Conservation (phyloP, 305 asterid genomes). For the Rubia occidens region DNA sequence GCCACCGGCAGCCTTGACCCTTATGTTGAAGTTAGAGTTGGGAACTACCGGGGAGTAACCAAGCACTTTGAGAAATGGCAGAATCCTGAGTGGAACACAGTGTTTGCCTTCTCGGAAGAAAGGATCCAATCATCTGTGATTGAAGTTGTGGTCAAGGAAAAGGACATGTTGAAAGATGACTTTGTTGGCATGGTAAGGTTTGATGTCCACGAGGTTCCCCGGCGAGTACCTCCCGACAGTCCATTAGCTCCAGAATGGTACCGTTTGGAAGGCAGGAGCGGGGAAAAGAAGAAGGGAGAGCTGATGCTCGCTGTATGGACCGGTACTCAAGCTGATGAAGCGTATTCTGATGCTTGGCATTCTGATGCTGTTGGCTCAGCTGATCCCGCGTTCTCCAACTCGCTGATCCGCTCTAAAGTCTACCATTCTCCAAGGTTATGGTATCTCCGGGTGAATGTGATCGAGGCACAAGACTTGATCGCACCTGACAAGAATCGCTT, state of each 20-base stretch:
- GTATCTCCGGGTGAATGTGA: conserved; percentile 77
- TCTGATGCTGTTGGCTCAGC: conserved; percentile 49
- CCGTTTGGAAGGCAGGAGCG: conserved; percentile 56
- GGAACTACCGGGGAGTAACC: conserved; percentile 84
- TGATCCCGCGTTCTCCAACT: conserved; percentile 37
- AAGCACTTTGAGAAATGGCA: conserved; percentile 61
- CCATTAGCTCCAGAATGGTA: conserved; percentile 98
- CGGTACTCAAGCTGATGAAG: conserved; percentile 98
- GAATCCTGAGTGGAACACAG: conserved; percentile 79
- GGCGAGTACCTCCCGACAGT: conserved; percentile 86
- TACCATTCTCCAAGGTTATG: conserved; percentile 82
- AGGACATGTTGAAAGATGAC: conserved; percentile 68
- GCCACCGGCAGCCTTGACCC: conserved; percentile 77
- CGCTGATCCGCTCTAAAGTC: conserved; percentile 70
- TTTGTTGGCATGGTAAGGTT: conserved; percentile 55
- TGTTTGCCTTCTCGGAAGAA: conserved; percentile 69
- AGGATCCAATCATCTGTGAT: conserved; percentile 67
- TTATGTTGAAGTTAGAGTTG: conserved; percentile 79
- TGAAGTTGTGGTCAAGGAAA: conserved; percentile 64
- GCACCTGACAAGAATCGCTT: conserved; percentile 40
- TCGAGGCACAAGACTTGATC: conserved; percentile 82
- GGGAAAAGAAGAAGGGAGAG: conserved; percentile 60
- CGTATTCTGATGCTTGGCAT: conserved; percentile 90
- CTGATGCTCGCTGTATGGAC: conserved; percentile 88
- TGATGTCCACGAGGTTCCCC: conserved; percentile 69